Evolutionary conservation across 208 protist genomes (phyloP), one percentile per base, ranked within the genome.

Genomic region (Leishmania lainsoni): DNA sequence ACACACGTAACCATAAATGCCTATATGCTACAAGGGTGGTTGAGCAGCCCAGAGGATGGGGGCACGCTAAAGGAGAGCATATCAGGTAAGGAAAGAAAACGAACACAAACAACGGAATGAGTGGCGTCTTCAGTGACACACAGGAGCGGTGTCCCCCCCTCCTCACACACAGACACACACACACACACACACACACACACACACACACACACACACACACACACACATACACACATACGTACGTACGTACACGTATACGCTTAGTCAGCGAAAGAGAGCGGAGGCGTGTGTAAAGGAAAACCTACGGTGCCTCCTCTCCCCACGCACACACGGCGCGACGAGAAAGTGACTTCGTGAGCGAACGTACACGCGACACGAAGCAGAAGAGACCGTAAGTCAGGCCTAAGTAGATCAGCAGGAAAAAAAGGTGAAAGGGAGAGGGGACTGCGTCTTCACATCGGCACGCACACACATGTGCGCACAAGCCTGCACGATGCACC

Each of bases 381-480:
- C 32, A 84, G 81, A 82, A 45, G 32, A 74, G 80, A 76, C 76
- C 56, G 58, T 66, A 83, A 79, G 52, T 69, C 63, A 75, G 48
- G 26, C 59, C n/a, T 75, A 85, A 45, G 81, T 32, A 45, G 35
- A 65, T 74, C 35, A 56, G 49, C 49, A 39, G 59, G n/a, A 22
- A 22, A 48, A 42, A 65, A 49, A 32, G 73, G 26, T 2, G 32
- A 39, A 17, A 8, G 63, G 12, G 61, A 51, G 16, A 70, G 58
- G 4, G 73, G 73, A 45, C 14, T 26, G 52, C 22, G 32, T 22
- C n/a, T 51, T 16, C 26, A 56, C 39, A 12, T 22, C 32, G 9
- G 20, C 54, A 45, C 17, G 4, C 20, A 26, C 35, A 14, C 65
- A 70, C 32, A 22, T 14, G 22, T 45, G 14, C 65, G 1, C 26